Evolutionary conservation across 2,329 filamentous ascomycete species (phyloP), one percentile per base, ranked within the genome.

Genomic region (Monilinia fructicola): DNA sequence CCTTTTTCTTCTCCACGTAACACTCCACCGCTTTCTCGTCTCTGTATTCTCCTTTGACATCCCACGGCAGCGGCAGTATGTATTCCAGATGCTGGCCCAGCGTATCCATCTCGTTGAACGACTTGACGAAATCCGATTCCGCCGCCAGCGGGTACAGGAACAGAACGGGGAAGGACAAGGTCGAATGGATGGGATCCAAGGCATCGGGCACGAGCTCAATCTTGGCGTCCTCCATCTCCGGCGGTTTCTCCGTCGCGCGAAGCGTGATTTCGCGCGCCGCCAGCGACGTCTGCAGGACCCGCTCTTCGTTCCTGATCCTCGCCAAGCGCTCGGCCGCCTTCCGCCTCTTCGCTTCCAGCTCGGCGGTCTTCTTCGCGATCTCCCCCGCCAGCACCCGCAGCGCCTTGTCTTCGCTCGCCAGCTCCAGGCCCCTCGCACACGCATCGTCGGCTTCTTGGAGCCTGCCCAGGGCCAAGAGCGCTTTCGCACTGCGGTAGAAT

Each of bases 91-190:
- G 93, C 71, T 94, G 88, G 10, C 83, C 83, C 38, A 97, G 81
- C 21, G 84, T 84, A 72, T 95, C 88, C 68, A 84, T 86, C 81
- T 98, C 95, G 63, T 84, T 83, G 73, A 97, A 95, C 0, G 86
- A 86, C 80, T 96, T 97, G 78, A 99, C 85, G 73, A 99, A 95
- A 78, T 99, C 95, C 1, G 87, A 90, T 81, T 98, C 88, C 56
- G 90, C 83, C 69, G 92, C 84, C 70, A 89, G 81, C 6, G 95
- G 94, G 77, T 99, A 99, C 66, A 99, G 82, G 65, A 99, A 80
- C 68, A 98, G 83, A 0, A 90, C 84, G 0, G 95, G 95, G 74
- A 97, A 91, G 3, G 82, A 82, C 1, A 99, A 82, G 0, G 83
- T 82, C 71, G 90, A 93, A 31, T 83, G 83, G 3, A 65, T 61